These are phyloP conservation scores for Bauhinia variegata DNA, from an alignment of 306 rosid genomes.

Conservation along the genomic window DNA sequence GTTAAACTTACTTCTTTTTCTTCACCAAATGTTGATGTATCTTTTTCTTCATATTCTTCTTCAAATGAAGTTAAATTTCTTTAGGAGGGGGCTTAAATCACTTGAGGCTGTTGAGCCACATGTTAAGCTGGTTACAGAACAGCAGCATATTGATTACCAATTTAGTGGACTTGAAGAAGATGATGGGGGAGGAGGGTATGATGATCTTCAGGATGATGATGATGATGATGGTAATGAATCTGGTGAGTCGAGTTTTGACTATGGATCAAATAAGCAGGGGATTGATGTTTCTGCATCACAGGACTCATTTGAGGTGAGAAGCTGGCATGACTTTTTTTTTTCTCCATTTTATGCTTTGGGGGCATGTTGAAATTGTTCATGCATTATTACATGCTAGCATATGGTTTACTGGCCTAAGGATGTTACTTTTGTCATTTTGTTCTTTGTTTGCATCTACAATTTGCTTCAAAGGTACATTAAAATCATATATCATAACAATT, in stretches of 20 bases:
- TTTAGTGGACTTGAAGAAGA: constrained; percentile 79
- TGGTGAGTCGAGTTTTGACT: constrained; percentile 79
- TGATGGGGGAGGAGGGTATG: constrained; percentile 45
- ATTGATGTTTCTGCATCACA: constrained; percentile 55
- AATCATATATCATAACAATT: neutral
- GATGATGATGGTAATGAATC: constrained; percentile 46
- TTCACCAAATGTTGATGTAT: constrained; percentile 23
- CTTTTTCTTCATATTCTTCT: too few species aligned
- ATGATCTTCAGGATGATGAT: constrained; percentile 46
- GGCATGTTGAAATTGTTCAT: constrained; percentile 17
- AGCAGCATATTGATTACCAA: constrained; percentile 81
- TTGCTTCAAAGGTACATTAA: constrained; percentile 1
- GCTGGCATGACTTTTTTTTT: constrained; percentile 13
- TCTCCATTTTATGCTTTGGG: constrained; percentile 24
- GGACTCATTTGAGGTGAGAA: constrained; percentile 73
- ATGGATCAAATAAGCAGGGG: constrained; percentile 57
- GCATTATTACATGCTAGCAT: constrained; percentile 17
- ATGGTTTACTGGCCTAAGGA: constrained; percentile 21
- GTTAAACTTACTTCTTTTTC: constrained; percentile 17
- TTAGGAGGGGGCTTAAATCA: constrained; percentile 80
- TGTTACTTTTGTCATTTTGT: constrained; percentile 8
- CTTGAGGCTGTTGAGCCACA: constrained; percentile 92
- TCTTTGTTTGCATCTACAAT: constrained; percentile 23
- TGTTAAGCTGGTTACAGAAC: constrained; percentile 61
- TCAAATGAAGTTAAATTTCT: constrained; percentile 71